These are phyloP conservation scores for Saraca asoca DNA, from an alignment of 331 rosid species.

Conservation along the genomic window DNA sequence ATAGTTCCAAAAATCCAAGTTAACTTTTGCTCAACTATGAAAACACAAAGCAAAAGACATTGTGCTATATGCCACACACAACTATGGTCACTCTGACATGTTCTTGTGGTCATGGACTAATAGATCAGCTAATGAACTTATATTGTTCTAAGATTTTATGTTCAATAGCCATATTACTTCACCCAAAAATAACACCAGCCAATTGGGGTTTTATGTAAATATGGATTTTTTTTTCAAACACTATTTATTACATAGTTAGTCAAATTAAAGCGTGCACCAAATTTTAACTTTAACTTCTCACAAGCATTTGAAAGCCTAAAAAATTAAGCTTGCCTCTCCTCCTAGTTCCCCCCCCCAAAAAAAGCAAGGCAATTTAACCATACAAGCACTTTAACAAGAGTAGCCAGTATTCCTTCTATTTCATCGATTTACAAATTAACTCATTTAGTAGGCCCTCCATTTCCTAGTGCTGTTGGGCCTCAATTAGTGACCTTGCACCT, in stretches of 20 bases:
- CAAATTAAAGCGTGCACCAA: background rate
- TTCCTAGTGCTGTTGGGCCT: too few relatives aligned
- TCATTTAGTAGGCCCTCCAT: too few relatives aligned
- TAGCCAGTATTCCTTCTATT: too few relatives aligned
- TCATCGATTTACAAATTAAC: too few relatives aligned
- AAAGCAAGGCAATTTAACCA: background rate
- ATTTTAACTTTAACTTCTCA: background rate
- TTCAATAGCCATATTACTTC: too few relatives aligned
- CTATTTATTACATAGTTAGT: background rate
- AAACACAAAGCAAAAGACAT: background rate
- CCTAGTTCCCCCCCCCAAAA: background rate
- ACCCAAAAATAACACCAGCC: background rate
- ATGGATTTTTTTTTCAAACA: background rate
- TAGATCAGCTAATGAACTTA: background rate
- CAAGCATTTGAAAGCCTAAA: background rate
- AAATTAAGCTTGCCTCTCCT: background rate
- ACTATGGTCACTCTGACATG: background rate
- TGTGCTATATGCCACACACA: background rate
- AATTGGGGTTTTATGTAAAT: background rate
- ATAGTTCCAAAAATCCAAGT: background rate
- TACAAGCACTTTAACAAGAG: background rate
- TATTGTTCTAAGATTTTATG: background rate
- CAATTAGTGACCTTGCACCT: too few relatives aligned
- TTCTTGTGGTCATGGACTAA: background rate
- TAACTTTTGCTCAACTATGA: too few relatives aligned